Evolutionary conservation across 2,329 filamentous ascomycete species (phyloP), one percentile per base, ranked within the genome.

Genomic region (Ophiocordyceps australis): DNA sequence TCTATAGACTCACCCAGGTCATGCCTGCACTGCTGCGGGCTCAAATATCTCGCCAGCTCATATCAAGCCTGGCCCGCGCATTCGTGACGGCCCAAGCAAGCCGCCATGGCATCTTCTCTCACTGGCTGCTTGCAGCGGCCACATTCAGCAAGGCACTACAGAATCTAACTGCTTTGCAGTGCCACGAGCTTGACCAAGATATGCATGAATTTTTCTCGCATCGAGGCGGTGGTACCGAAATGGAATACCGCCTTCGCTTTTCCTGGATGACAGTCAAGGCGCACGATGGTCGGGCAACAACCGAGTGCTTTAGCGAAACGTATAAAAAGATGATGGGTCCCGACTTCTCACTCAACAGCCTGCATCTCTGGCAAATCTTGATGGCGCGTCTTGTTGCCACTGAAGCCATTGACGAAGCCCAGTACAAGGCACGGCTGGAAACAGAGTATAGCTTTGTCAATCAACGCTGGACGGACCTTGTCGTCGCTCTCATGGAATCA

Each of bases 331-430:
- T 26, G 9, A 23, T 33, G 3, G 23, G 22, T 7, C 27, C 17
- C 11, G 26, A 20, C 3, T 14, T 21, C 9, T 20, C 23, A n/a
- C 14, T 37, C 5, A 30, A 30, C 9, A 21, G 26, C 10, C 7
- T 39, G 10, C 36, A 40, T 17, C 31, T 39, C 14, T 41, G 38
- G 38, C 36, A 40, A 15, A 18, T 40, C 13, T 9, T 35, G 13
- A 23, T 26, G 8, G 36, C 32, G 5, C 29, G 38, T 9, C 20
- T 32, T 9, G 18, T 27, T 14, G 34, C 34, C 15, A 21, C 28
- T 2, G 28, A 26, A 8, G 21, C 22, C 5, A 23, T 41, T 2
- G 26, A 28, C 5, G 8, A 22, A 6, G 24, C 25, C 7, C 13
- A 27, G 10, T 22, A 22, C 19, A 30, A 28, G 9, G 19, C 28